Evolutionary conservation across 345 rosid genomes (phyloP), one percentile per base, ranked within the genome.

Genomic region (Populus alba): DNA sequence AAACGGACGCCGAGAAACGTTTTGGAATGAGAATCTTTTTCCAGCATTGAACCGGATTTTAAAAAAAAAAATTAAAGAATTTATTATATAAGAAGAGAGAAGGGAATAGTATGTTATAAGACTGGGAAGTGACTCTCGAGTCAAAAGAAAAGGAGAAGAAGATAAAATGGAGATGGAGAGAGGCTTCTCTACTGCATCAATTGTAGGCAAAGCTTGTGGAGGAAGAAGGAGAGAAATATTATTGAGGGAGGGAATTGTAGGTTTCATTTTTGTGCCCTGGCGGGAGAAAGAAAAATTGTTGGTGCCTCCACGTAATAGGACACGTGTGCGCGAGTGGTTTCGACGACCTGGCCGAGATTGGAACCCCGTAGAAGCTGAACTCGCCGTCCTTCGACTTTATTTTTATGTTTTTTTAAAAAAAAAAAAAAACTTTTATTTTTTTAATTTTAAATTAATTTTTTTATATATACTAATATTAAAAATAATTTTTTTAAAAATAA

Each of bases 1-100:
- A 96, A 94, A 77, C 89, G 86, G 74, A 94, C 85, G 78, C 94
- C 93, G 37, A 77, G 53, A 81, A 94, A 92, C 75, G 89, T 68
- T 66, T 81, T 86, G 65, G 92, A 75, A 25, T 86, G 79, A 62
- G 79, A 71, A 39, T 77, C 41, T 27, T 78, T 66, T 15, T 86
- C 91, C 84, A 69, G n/a, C 89, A 83, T 87, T n/a, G 78, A 47
- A 74, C 47, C 27, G 16, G 73, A 43, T 12, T 25, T 16, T 22
- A 9, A 16, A 18, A 5, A 16, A 68, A 23, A 3, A n/a, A 70
- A 47, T n/a, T 23, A 1, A 51, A 61, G 55, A 65, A 3, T 20
- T 37, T 18, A n/a, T 55, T 17, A 5, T 68, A 59, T 5, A 18
- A 1, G 29, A 29, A 29, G n/a, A 38, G 22, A 27, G 59, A 18